Conservation (phyloP, 371 early-diverging fungal genomes). For the Capniomyces stellatus region DNA sequence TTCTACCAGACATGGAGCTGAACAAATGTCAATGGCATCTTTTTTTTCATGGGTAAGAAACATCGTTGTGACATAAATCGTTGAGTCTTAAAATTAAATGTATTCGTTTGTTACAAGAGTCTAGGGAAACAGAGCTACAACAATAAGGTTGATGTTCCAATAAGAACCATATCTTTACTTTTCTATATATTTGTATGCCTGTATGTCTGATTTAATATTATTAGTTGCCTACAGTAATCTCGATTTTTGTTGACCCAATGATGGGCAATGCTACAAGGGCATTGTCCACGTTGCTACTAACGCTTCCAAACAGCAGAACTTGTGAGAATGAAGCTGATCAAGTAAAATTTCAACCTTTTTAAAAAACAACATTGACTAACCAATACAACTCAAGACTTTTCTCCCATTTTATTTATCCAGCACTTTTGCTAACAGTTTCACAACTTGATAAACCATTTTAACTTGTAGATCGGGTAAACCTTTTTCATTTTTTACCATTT, state of each 20-base stretch:
- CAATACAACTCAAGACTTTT: too few species aligned
- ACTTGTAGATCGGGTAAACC: constrained; percentile 1
- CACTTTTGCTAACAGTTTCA: neutral
- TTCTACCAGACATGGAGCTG: constrained; percentile 60
- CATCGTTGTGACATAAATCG: too few species aligned
- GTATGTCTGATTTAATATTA: too few species aligned
- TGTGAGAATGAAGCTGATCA: constrained; percentile 86
- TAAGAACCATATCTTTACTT: too few species aligned
- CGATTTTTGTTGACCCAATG: constrained; percentile 30
- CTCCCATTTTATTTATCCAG: too few species aligned
- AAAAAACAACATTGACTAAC: too few species aligned
- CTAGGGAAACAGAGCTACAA: too few species aligned
- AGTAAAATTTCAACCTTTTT: too few species aligned
- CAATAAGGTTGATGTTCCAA: too few species aligned
- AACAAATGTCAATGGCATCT: constrained; percentile 59
- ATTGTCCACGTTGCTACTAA: constrained; percentile 35
- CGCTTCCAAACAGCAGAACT: constrained; percentile 70
- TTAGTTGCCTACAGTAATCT: too few species aligned
- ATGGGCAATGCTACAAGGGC: constrained; percentile 28
- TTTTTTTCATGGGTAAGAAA: constrained; percentile 31
- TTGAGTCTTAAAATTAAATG: constrained; percentile 20
- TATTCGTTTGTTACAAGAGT: constrained; percentile 8
- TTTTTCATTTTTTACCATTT: neutral
- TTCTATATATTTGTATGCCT: too few species aligned
- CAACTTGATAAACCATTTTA: neutral